Evolutionary conservation across 495 filamentous ascomycete genomes (phyloP), one percentile per base, ranked within the genome.

Genomic region (Platismatia glauca): DNA sequence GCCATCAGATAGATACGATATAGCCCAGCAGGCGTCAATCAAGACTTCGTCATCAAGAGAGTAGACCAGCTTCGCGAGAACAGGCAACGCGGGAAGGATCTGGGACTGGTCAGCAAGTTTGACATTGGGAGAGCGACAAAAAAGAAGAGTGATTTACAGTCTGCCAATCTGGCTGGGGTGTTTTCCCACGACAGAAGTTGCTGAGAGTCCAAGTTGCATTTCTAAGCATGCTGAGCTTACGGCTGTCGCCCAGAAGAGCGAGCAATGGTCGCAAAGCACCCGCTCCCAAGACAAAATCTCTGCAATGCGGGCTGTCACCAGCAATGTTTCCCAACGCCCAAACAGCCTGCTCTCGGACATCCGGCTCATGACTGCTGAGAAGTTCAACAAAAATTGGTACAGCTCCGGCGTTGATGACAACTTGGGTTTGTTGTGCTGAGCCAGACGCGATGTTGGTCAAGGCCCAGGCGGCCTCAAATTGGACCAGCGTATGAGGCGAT

Each of bases 111-210:
- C 50, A 62, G 60, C 48, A 55, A 55, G 20, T 50, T 38, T 60
- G 57, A 55, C 33, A 52, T 68, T 35, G 24, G 27, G 53, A 22
- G 15, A 39, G 41, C 35, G 24, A 55, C 43, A 46, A 44, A 41
- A 37, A 38, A 35, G 64, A 67, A 31, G 37, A 59, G 34, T 35
- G 53, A 82, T 86, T 75, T 80, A 96, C 91, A 4, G 90, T 97
- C 71, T 86, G 82, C 95, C 95, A 99, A 73, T 99, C 94, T 24
- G 95, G 95, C 76, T 99, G 95, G 43, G 95, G 95, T 6, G 92
- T 96, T 83, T 97, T 99, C 76, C 95, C 95, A 81, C 95, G 93
- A 79, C 95, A 99, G 79, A 99, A 99, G 79, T 99, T 99, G 81
- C 95, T 97, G 58, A 99, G 80, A 31, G 95, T 99, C 95, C 95